Base-by-base conservation (phyloP, 306 rosid genomes). In the Prunus padus region DNA sequence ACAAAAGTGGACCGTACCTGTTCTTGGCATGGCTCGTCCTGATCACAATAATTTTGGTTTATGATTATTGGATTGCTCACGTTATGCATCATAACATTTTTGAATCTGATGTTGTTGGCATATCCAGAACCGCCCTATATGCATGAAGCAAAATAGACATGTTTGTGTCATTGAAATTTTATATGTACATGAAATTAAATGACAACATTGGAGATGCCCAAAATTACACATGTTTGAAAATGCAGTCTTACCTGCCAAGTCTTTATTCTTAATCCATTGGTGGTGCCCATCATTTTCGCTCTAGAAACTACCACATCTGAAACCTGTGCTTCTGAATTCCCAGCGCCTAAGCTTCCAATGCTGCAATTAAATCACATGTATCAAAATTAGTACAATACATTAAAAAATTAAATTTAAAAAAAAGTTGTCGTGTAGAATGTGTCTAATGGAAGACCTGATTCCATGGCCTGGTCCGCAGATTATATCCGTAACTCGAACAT, bases 401-500 rank as follows among this genome's bases (percentile, higher is more conserved):
- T 28, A 33, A 56, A 28, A 26, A 11, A 67, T 63, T 10, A 23
- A n/a, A n/a, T n/a, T n/a, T n/a, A n/a, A n/a, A 16, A 47, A 22
- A 40, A 65, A 45, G 20, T 42, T 10, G 7, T 28, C 45, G 19
- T 47, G 19, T 25, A 8, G 11, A 25, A 18, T 18, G 28, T 59
- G 55, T 71, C 9, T 14, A 11, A 52, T 22, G 18, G 4, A 8
- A 42, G 26, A 93, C 98, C 98, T 93, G 71, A 93, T 91, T 82
- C 98, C 98, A 83, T 93, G 98, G 11, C 98, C 98, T 60, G 98
- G 98, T 50, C 98, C 98, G 51, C 98, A 93, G 19, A 23, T 83
- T 62, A 93, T 83, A 57, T 75, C 80, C 0, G 62, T 82, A 1
- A 84, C 93, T 69, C 20, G 71, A 80, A 93, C 87, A 74, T 87